These are phyloP conservation scores for Amanita muscaria DNA, from an alignment of 768 basidiomycete genomes.

Conservation along the genomic window DNA sequence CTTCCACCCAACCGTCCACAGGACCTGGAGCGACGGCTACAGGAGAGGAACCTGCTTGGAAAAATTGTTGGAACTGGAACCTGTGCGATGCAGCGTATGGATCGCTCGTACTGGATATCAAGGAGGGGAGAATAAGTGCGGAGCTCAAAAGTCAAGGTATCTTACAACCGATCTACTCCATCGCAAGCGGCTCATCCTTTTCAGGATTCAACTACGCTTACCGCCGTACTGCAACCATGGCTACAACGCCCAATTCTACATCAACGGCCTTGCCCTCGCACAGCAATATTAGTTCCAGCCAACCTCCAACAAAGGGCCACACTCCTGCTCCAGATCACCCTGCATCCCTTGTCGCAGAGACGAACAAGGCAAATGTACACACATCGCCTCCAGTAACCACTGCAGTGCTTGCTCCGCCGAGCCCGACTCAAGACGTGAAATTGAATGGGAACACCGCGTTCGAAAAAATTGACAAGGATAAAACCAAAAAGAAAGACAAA, in stretches of 20 bases:
- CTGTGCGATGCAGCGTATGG: constrained; percentile 94
- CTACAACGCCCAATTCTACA: constrained; percentile 51
- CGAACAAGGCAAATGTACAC: constrained; percentile 31
- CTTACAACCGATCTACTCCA: constrained; percentile 12
- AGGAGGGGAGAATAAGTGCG: constrained; percentile 85
- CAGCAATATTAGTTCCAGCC: constrained; percentile 25
- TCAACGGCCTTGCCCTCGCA: constrained; percentile 40
- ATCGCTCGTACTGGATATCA: constrained; percentile 77
- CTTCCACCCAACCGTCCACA: constrained; percentile 39
- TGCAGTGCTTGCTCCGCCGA: constrained; percentile 9
- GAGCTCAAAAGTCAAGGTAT: constrained; percentile 89
- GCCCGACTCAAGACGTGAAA: neutral
- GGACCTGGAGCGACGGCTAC: constrained; percentile 41
- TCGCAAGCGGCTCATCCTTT: neutral
- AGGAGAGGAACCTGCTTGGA: constrained; percentile 91
- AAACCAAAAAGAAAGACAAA: constrained; percentile 49
- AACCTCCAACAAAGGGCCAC: constrained; percentile 27
- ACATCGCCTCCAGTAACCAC: constrained; percentile 23
- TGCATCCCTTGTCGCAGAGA: constrained; percentile 21
- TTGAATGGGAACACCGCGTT: constrained; percentile 16
- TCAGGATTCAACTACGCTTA: constrained; percentile 95
- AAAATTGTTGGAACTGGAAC: constrained; percentile 99
- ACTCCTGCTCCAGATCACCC: constrained; percentile 27
- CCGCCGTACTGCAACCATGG: constrained; percentile 59
- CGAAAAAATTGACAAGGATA: constrained; percentile 41